Base-by-base conservation (phyloP, 805 yeast species). In the Metschnikowia matae region DNA sequence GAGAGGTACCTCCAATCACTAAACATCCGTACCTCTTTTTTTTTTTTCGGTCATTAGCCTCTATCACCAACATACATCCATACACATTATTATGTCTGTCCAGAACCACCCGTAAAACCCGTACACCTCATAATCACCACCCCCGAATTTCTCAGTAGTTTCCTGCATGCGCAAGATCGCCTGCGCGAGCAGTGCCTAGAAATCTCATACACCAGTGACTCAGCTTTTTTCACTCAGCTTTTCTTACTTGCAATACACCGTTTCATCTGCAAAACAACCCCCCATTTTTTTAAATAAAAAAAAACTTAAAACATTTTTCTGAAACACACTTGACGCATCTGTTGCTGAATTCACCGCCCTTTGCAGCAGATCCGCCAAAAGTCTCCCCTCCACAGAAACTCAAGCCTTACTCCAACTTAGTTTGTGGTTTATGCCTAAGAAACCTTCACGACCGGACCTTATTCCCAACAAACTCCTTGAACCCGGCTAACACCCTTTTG, bases 401-500 rank as follows among this genome's bases (percentile, higher is more conserved):
- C 45, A 42, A 20, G 15, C 38, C 45, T 42, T 17, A 18, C 15
- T 15, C 20, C 26, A 20, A 13, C 23, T 31, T 20, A 42, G 45
- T 49, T 44, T 48, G 58, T 46, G 60, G 61, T 72, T 64, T 70
- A 73, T 73, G 78, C 75, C 74, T 54, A 73, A 73, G 72, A 71
- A 73, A 62, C 70, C 69, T 52, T 59, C 74, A 58, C 78, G 75
- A 71, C 73, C 65, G 63, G 58, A 54, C 60, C 51, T 54, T 49
- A 58, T 59, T 48, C 53, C 56, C 39, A 64, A 55, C 59, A 65
- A 58, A 60, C 55, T 67, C 48, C 67, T 69, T 51, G 74, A 73
- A 59, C 77, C 77, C 50, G 77, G 78, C 69, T 73, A 73, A 64
- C 75, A 71, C 55, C 48, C 54, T 31, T 18, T 26, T n/a, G 3